Base-by-base conservation (phyloP, 164 flowering plant genomes). In the Taxillus chinensis region DNA sequence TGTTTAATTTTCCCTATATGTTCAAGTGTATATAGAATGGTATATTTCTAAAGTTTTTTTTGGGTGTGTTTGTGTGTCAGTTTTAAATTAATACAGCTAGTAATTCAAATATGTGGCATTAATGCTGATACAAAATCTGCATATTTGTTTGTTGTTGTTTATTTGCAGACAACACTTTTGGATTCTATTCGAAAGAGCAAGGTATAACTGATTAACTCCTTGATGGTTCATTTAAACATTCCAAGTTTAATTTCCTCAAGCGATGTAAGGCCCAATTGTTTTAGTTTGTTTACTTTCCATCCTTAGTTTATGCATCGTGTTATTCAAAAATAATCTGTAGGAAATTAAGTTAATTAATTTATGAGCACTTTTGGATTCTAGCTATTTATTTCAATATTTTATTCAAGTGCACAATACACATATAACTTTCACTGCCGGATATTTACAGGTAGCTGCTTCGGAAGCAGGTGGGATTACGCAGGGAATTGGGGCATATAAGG, bases 401-500 rank as follows among this genome's bases (percentile, higher is more conserved):
- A 27, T 27, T 27, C 27, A 27, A 0, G 27, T 27, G 27, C 27
- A 27, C 27, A 27, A 27, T 27, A 27, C 27, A 27, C 27, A 27
- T 27, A 27, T 27, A 27, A 27, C 27, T 27, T 27, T 67, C 55
- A 71, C 60, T 41, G 41, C 37, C 57, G 38, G 42, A 55, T 64
- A 58, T 66, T 65, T 66, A 43, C 78, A 92, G 98, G 98, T 92
- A 41, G 88, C 82, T 78, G 92, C 92, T 60, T 82, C 89, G 64
- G 98, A 92, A 82, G 96, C 96, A 41, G 98, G 98, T 65, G 98
- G 98, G 52, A 92, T 92, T 57, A 92, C 98, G 46, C 98, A 92
- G 78, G 98, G 98, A 64, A 89, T 90, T 77, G 98, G 98, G 27
- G 98, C 96, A 52, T 92, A 92, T 76, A 86, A 82, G 70, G 90